A percentile compares a stretch with the other conserved stretches of the same genome.
Evolutionary conservation across 352 stramenopile genomes (phyloP).

Genomic region (Phytopythium sindhum): DNA sequence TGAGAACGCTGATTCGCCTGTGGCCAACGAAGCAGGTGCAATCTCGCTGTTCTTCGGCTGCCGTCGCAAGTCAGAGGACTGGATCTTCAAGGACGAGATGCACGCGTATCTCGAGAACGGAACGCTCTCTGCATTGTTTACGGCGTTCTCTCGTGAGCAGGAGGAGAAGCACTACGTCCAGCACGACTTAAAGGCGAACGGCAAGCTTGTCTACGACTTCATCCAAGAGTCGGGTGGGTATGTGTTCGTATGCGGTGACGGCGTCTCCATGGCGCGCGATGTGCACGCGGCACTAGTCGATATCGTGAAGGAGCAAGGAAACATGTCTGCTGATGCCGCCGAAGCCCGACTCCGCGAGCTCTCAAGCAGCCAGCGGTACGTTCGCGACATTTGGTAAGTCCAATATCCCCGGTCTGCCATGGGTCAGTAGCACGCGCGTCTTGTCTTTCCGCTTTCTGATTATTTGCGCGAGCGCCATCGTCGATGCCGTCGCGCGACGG

Average conservation of each 20-base stretch:
- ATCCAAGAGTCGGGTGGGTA: constrained; percentile 74
- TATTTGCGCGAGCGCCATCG: neutral
- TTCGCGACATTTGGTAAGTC: constrained; percentile 86
- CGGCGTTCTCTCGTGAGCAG: constrained; percentile 90
- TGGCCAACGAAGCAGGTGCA: constrained; percentile 10
- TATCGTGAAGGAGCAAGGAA: constrained; percentile 71
- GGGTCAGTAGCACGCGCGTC: neutral
- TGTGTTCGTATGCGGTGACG: constrained; percentile 96
- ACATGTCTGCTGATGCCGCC: constrained; percentile 48
- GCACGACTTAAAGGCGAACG: constrained; percentile 69
- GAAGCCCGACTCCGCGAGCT: constrained; percentile 60
- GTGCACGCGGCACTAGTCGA: constrained; percentile 86
- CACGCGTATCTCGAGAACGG: constrained; percentile 62
- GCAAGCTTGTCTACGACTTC: constrained; percentile 61
- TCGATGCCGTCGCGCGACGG: neutral
- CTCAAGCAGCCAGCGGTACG: constrained; percentile 72
- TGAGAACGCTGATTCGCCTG: constrained; percentile 19
- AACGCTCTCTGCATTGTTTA: constrained; percentile 81
- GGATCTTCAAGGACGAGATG: constrained; percentile 90
- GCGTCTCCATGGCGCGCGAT: constrained; percentile 93
- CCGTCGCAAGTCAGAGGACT: constrained; percentile 86
- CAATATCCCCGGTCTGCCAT: neutral
- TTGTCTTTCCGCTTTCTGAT: constrained; percentile 4
- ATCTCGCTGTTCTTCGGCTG: constrained; percentile 96
- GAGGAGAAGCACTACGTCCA: constrained; percentile 94